These are phyloP conservation scores for Ajuga chamaepitys DNA, from an alignment of 257 asterid genomes.

Conservation along the genomic window DNA sequence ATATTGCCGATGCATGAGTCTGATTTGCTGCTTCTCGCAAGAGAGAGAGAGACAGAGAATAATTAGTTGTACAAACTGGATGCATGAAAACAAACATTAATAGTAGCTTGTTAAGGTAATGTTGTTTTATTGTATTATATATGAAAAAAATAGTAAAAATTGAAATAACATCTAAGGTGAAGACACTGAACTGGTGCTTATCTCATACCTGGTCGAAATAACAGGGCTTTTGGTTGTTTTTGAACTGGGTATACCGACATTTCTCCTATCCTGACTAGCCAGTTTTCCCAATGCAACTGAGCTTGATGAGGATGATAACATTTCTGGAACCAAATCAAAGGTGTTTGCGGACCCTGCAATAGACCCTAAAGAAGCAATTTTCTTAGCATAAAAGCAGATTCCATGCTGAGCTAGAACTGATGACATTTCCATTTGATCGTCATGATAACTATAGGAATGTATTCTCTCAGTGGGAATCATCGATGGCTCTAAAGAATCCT, in stretches of 20 bases:
- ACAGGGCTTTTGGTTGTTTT: constrained; percentile 16
- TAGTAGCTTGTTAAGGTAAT: not conserved
- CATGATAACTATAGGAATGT: constrained; percentile 50
- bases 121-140: not conserved
- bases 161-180: not conserved
- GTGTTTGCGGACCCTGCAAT: constrained; percentile 24
- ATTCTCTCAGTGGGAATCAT: constrained; percentile 27
- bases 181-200: not conserved
- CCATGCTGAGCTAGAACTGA: constrained; percentile 73
- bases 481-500: constrained; percentile 54
- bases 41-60: not conserved
- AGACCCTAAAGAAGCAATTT: constrained; percentile 44
- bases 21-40: constrained; percentile 36
- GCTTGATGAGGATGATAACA: constrained; percentile 58
- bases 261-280: constrained; percentile 31
- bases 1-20: constrained; percentile 28
- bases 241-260: constrained; percentile 11
- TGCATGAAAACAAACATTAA: not conserved
- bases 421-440: constrained; percentile 67
- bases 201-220: constrained; percentile 45
- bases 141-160: not conserved
- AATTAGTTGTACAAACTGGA: not conserved
- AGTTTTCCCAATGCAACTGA: constrained; percentile 74
- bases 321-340: constrained; percentile 66
- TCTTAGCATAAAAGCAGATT: constrained; percentile 59